phyloP scores from a whole-genome alignment of 129 eudicot species.

The Helichrysum umbraculigerum region DNA sequence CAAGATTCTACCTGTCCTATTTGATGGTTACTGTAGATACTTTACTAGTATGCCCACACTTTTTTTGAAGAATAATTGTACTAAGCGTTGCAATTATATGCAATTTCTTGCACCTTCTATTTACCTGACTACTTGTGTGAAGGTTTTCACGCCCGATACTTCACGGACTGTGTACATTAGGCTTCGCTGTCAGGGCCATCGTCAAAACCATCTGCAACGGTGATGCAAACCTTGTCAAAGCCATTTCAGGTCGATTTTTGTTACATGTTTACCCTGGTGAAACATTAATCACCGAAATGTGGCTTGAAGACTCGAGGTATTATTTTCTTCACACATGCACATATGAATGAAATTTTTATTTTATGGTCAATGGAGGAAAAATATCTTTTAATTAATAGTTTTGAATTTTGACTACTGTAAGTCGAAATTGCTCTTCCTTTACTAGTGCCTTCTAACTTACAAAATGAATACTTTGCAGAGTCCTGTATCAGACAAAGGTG shows the following conservation, averaged over 20 bases:
- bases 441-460: neutral
- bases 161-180: conserved; percentile 93
- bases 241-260: conserved; percentile 74
- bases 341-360: too few species aligned
- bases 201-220: conserved; percentile 73
- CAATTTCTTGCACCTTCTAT: conserved; percentile 11
- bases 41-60: neutral
- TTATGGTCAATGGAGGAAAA: neutral
- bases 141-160: conserved; percentile 96
- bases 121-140: neutral
- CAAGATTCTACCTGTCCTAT: neutral
- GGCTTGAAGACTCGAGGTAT: conserved; percentile 86
- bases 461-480: conserved; percentile 50
- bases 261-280: conserved; percentile 93
- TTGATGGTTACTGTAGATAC: neutral
- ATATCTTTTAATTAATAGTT: neutral
- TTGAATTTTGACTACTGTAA: too few species aligned
- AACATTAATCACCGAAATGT: conserved; percentile 85
- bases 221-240: conserved; percentile 65
- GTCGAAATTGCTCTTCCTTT: neutral
- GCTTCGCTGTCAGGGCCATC: conserved; percentile 90
- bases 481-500: conserved; percentile 82
- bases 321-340: neutral
- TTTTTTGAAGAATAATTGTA: neutral
- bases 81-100: neutral